These are phyloP conservation scores for Colletotrichum eremochloae DNA, from an alignment of 2,329 filamentous ascomycete species.

Conservation along the genomic window DNA sequence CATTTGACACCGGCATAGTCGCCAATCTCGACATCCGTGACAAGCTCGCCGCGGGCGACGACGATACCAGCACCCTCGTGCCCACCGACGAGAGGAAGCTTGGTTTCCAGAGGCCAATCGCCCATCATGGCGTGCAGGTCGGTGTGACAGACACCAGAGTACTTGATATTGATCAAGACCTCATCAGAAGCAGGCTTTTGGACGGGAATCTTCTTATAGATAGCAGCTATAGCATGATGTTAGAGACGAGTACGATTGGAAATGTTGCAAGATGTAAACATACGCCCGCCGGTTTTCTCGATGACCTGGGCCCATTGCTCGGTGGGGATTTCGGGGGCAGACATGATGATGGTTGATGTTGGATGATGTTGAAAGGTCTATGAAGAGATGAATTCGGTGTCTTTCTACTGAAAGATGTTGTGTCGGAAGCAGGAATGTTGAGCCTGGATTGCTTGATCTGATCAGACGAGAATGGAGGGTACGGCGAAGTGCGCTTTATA, in stretches of 20 bases:
- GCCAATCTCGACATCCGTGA: constrained; percentile 83
- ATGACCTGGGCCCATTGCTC: constrained; percentile 94
- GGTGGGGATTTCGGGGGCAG: constrained; percentile 68
- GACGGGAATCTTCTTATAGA: constrained; percentile 87
- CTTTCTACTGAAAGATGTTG: constrained; percentile 15
- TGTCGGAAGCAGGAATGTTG: constrained; percentile 25
- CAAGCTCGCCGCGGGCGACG: constrained; percentile 82
- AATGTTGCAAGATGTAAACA: constrained; percentile 47
- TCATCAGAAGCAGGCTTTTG: constrained; percentile 86
- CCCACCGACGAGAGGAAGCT: constrained; percentile 88
- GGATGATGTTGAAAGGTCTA: not conserved
- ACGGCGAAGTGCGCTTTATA: constrained; percentile 31
- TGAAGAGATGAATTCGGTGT: constrained; percentile 16
- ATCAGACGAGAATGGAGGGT: constrained; percentile 21
- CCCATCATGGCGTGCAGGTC: constrained; percentile 85
- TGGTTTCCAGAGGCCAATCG: constrained; percentile 88
- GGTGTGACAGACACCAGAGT: constrained; percentile 91
- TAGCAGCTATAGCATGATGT: constrained; percentile 60
- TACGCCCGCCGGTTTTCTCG: constrained; percentile 82
- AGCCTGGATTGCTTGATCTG: constrained; percentile 33
- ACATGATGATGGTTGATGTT: constrained; percentile 24
- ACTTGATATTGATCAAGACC: constrained; percentile 92
- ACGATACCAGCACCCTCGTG: constrained; percentile 85
- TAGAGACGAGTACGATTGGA: constrained; percentile 33
- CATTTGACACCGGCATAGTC: constrained; percentile 93